Percentiles rank a stretch among this genome's conserved stretches.
Conservation (phyloP, 129 eudicot genomes). For the Flaveria sonorensis region DNA sequence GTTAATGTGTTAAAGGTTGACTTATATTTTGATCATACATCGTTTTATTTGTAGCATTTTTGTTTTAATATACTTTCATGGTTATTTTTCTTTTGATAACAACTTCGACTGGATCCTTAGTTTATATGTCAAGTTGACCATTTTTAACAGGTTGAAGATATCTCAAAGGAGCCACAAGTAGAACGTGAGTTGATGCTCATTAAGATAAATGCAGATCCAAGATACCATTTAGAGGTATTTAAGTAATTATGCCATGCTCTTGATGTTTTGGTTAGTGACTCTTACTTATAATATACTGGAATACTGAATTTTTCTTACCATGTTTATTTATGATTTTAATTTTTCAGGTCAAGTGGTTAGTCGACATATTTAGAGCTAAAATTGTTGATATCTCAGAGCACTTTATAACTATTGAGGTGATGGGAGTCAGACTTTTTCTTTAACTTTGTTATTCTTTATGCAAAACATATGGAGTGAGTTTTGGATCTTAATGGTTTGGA, state of each 20-base stretch:
- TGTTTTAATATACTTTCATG: not conserved
- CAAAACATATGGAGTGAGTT: conserved; percentile 19
- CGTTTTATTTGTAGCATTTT: not conserved
- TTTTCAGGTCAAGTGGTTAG: conserved; percentile 88
- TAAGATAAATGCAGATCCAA: conserved; percentile 78
- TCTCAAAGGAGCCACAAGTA: conserved; percentile 91
- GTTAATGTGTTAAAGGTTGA: conserved; percentile 81
- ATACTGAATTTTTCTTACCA: conserved; percentile 2
- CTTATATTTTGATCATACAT: not conserved
- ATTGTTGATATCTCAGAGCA: conserved; percentile 89
- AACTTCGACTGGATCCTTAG: not conserved
- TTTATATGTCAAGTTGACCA: conserved; percentile 5
- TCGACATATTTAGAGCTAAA: conserved; percentile 83
- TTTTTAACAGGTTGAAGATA: conserved; percentile 67
- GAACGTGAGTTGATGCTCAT: conserved; percentile 94
- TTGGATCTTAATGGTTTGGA: conserved; percentile 21
- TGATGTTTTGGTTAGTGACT: not conserved
- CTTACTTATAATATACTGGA: conserved; percentile 9
- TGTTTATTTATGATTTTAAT: conserved; percentile 15
- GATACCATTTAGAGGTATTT: conserved; percentile 60
- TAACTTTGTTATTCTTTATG: not conserved
- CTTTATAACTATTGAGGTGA: conserved; percentile 82
- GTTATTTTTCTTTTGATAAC: conserved; percentile 4
- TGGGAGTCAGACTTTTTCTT: not conserved
- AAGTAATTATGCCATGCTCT: conserved; percentile 18